Base-by-base conservation (phyloP, 23 red algal species). In the Cyanidium caldarium region DNA sequence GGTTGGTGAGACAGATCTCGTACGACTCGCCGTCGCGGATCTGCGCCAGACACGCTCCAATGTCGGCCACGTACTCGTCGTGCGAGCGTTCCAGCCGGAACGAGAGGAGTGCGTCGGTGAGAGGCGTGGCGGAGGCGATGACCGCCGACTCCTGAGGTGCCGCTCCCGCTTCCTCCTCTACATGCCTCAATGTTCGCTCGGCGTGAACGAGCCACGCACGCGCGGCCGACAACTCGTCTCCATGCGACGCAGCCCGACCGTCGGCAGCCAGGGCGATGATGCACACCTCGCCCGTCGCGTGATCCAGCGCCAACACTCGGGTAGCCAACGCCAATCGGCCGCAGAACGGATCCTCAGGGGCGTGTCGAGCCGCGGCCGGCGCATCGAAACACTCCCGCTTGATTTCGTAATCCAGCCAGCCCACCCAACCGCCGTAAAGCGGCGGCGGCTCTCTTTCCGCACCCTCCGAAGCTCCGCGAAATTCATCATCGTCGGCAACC, bases 1-100 rank as follows among this genome's bases (percentile, higher is more conserved):
- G 78, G 51, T 88, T 98, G 20, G 92, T 98, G 37, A 98, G 73
- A 68, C 92, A 95, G 17, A 95, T 65, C 40, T 95, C 84, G 42
- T 94, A 94, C 2, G 69, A 79, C 35, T 94, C 88, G 33, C 88
- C 88, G 16, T 68, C 46, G 23, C 68, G 35, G 29, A 94, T 94
- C 15, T 67, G 67, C n/a, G 17, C 2, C 31, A 85, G 42, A 41
- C 81, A 94, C 15, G 58, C 42, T 36, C 42, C 17, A 15, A 94
- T 77, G 34, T 86, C 78, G 20, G 42, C 35, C 34, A 81, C 35
- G 40, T 94, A 94, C 45, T 78, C 68, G 29, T 66, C 65, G 29
- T 76, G 69, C 58, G 65, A 71, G 16, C 72, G 65, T 40, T 82
- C 73, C 37, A 72, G 78, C 2, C 65, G 13, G 51, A 89, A 89